Base-by-base conservation (phyloP, 176 grass and related monocot species). In the Stipa capillata region DNA sequence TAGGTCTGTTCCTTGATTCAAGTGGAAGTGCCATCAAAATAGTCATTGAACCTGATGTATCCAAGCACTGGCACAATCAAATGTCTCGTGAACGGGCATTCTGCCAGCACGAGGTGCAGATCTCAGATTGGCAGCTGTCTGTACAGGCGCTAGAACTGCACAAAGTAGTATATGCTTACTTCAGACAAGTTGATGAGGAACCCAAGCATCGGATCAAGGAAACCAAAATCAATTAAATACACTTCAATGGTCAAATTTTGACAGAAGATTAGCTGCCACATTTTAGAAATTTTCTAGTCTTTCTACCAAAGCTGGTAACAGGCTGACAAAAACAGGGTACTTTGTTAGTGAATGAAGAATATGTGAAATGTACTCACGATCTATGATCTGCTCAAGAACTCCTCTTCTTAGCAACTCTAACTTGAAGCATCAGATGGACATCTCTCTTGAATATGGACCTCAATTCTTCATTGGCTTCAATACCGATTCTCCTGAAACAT, bases 361-460 rank as follows among this genome's bases (percentile, higher is more conserved):
- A 44, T 51, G 60, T 50, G 20, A 45, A 34, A 79, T 45, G 41
- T 57, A 87, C 72, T 65, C 77, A 84, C 55, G 53, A 73, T 77
- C 66, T 47, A 15, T 47, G 66, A 47, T 69, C 6, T 83, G 67
- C 72, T 98, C 81, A 98, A 47, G 92, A 88, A 43, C 40, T 80
- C 49, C 85, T 94, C 61, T 59, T 98, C 79, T 92, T 92, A 61
- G 83, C 87, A 85, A 98, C 87, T 81, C 74, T 92, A 86, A 98
- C 95, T 93, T 91, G 87, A 35, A 98, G 92, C 50, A 98, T 98
- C 41, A 98, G 92, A 98, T 98, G 95, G 49, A 94, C 92, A 14
- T 94, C 77, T 87, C 81, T 92, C 73, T 93, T 98, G 70, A 94
- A 94, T 92, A 98, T 91, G 76, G 92, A 92, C 77, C 90, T 89